Base-by-base conservation (phyloP, 2,329 filamentous ascomycete genomes). In the Bipolaris oryzae region DNA sequence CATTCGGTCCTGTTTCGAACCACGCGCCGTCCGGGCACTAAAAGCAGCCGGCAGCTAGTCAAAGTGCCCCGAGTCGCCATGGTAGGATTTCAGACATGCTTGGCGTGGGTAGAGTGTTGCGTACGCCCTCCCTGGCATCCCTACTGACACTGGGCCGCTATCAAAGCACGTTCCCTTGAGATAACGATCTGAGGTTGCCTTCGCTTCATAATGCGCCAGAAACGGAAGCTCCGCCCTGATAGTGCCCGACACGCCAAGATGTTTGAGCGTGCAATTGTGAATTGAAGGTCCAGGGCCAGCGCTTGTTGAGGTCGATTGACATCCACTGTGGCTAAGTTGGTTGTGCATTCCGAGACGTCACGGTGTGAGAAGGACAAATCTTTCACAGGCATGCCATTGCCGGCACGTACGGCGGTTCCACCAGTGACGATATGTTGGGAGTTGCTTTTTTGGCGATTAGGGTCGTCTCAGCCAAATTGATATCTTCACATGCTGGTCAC, bases 41-140 rank as follows among this genome's bases (percentile, higher is more conserved):
- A 60, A 60, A 42, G 62, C 50, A 39, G 52, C 51, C 62, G 60
- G 66, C 63, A 64, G 64, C 62, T 71, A 70, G 61, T 58, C 63
- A 38, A 67, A 60, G 50, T 57, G 55, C 33, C 57, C 58, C 53
- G 56, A 61, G 48, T 42, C 61, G 53, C 47, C 51, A 54, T 53
- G 60, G 57, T 68, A 63, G 64, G 31, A 68, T 66, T 60, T 61
- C 57, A 54, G 51, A 53, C 10, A 54, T 46, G 48, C 71, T 74
- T 73, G 71, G 71, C 71, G 56, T 60, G 62, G 58, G 60, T 64
- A 53, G 64, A 58, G 65, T 69, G 69, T 72, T 70, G 66, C 68
- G 68, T 71, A 61, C 58, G 55, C 61, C 56, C 64, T 63, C 68
- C 28, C 64, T 67, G 45, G 67, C 67, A 69, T 57, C 70, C 72